Percentiles rank a stretch among this genome's conserved stretches.
phyloP scores from a whole-genome alignment of 2,329 filamentous ascomycete species.

The Penicillium occitanis region DNA sequence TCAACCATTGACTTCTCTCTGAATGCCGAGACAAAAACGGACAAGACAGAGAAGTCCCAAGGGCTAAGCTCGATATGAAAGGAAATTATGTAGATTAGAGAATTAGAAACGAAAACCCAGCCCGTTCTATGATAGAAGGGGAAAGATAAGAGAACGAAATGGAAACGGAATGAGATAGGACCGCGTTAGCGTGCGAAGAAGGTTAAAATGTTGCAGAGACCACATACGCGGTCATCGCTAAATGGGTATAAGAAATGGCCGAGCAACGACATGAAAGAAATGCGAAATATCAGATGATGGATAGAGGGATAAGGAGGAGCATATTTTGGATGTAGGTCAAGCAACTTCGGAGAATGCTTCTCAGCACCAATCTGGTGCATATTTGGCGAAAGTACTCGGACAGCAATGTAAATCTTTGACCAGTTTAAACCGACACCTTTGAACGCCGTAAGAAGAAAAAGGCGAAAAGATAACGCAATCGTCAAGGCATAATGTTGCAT shows the following conservation, averaged over 20 bases:
- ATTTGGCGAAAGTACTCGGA: neutral
- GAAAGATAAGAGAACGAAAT: neutral
- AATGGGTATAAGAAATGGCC: slow-evolving; percentile 22
- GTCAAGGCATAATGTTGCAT: slow-evolving; percentile 39
- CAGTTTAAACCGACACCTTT: slow-evolving; percentile 17
- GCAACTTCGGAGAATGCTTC: neutral
- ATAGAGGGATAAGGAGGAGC: neutral
- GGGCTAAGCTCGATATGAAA: slow-evolving; percentile 18
- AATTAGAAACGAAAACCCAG: slow-evolving; percentile 21
- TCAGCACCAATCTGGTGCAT: neutral
- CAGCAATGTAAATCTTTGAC: slow-evolving; percentile 5
- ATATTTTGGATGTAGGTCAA: neutral
- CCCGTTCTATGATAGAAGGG: slow-evolving; percentile 10
- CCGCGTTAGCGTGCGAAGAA: slow-evolving; percentile 13
- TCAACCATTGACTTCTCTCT: neutral
- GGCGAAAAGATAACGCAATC: slow-evolving; percentile 32
- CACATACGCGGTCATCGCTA: slow-evolving; percentile 19
- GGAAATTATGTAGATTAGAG: slow-evolving; percentile 21
- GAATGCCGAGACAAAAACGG: neutral
- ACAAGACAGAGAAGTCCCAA: neutral
- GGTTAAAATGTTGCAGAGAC: slow-evolving; percentile 16
- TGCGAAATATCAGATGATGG: neutral
- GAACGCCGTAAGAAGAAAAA: slow-evolving; percentile 18
- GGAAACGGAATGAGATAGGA: neutral
- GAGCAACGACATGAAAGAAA: slow-evolving; percentile 4